Base-by-base conservation (phyloP, 192 early-diverging fungal genomes). In the Entomortierella parvispora region DNA sequence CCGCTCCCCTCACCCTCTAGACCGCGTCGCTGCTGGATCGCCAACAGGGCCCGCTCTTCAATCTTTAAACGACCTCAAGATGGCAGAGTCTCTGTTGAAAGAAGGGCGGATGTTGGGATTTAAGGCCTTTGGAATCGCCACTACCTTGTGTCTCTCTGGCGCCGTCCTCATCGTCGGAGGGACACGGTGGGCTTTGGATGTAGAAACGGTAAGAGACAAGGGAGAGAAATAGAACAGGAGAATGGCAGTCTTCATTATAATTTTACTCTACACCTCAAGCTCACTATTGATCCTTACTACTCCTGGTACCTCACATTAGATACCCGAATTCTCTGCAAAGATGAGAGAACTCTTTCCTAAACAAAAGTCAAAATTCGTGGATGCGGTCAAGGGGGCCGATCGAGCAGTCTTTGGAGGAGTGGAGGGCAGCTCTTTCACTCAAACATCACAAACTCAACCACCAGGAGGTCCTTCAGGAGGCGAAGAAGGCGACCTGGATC, bases 271-370 rank as follows among this genome's bases (percentile, higher is more conserved):
- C n/a, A n/a, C n/a, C n/a, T n/a, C n/a, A n/a, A n/a, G n/a, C n/a
- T n/a, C 15, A 8, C 3, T 31, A 8, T 46, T 2, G 15, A 32
- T 31, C 28, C 28, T 26, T 15, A 43, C 46, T 23, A 57, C 17
- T 59, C 34, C 29, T 55, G 29, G n/a, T n/a, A n/a, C n/a, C n/a
- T 48, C 10, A 50, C 42, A 29, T 9, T 59, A 77, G 74, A 77
- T 77, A 77, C 74, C 74, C 40, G 74, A 77, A 32, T 77, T 77
- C 61, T 77, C 74, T 18, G 53, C 74, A 62, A 77, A 77, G 61
- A 77, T 77, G 74, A 58, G 74, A 15, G 74, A 77, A 4, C 23
- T 77, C 5, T 77, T 77, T 31, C 74, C 74, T 17, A 77, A 77
- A 22, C 74, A 77, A 64, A 77, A 68, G 65, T 58, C 65, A 12